These are phyloP conservation scores for Eragrostis nindensis DNA, from an alignment of 176 grass and related monocot species.

Conservation along the genomic window DNA sequence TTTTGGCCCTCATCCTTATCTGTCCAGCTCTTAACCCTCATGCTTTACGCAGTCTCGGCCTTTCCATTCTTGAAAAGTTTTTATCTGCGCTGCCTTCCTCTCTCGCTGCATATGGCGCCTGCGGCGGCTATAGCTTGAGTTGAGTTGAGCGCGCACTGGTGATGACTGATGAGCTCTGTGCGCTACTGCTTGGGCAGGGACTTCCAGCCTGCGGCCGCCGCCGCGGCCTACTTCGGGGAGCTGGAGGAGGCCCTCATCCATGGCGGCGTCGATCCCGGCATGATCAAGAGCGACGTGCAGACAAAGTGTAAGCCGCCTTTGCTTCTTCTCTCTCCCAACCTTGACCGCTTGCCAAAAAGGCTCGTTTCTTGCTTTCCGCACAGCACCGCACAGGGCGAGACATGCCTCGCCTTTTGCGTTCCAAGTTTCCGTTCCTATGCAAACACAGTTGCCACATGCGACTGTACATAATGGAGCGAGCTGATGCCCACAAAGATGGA, in stretches of 20 bases:
- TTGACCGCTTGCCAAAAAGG: conserved; percentile 54
- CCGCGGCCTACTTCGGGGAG: conserved; percentile 71
- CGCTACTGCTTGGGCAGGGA: conserved; percentile 67
- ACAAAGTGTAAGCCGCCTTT: conserved; percentile 45
- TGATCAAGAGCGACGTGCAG: conserved; percentile 55
- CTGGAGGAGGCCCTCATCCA: conserved; percentile 91
- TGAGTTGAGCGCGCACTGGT: not conserved
- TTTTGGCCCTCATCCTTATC: conserved; percentile 74
- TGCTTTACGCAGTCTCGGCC: conserved; percentile 34
- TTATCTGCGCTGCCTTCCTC: conserved; percentile 40
- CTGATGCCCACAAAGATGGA: conserved; percentile 56
- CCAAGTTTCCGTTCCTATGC: conserved; percentile 28
- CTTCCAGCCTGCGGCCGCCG: conserved; percentile 60
- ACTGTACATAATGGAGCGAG: conserved; percentile 61
- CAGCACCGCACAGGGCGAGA: conserved; percentile 56
- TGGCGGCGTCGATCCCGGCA: conserved; percentile 48
- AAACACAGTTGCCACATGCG: conserved; percentile 54
- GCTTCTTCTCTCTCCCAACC: conserved; percentile 22
- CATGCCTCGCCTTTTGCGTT: conserved; percentile 65
- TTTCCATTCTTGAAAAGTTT: conserved; percentile 66
- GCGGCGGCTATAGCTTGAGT: conserved; percentile 40
- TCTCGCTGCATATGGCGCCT: conserved; percentile 8
- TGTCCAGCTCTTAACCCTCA: conserved; percentile 46
- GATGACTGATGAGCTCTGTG: conserved; percentile 50
- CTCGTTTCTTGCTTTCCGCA: conserved; percentile 37